Conservation (phyloP, 108 stramenopile genomes). For the Fistulifera pelliculosa region DNA sequence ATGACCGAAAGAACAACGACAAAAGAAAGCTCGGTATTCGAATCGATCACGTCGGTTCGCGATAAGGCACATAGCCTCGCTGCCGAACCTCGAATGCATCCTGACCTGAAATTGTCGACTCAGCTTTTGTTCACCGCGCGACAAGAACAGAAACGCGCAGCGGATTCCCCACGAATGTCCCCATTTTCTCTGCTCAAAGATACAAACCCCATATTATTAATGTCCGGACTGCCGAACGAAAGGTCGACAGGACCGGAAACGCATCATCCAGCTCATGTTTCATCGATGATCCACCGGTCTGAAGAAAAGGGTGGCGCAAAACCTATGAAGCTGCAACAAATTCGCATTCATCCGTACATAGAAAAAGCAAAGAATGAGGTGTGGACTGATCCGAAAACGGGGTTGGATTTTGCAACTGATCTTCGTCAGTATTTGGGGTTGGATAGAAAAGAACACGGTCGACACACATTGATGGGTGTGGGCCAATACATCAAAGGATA, state of each 20-base stretch:
- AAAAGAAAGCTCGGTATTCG: background rate
- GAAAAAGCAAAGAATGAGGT: constrained; percentile 52
- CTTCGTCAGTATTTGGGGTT: constrained; percentile 59
- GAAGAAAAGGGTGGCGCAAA: background rate
- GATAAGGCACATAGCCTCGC: constrained; percentile 4
- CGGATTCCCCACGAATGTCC: background rate
- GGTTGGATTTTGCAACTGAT: constrained; percentile 65
- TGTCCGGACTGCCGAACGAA: background rate
- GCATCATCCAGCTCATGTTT: constrained; percentile 1
- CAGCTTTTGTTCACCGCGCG: constrained; percentile 9
- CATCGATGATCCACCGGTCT: background rate
- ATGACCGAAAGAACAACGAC: background rate
- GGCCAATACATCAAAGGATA: constrained; percentile 63
- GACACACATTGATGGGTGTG: constrained; percentile 77
- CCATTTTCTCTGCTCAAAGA: constrained; percentile 9
- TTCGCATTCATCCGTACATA: constrained; percentile 72
- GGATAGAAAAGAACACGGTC: constrained; percentile 57
- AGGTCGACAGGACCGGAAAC: constrained; percentile 6
- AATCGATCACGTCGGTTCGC: background rate
- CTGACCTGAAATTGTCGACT: constrained; percentile 5
- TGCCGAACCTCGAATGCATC: constrained; percentile 1
- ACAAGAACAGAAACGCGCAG: background rate
- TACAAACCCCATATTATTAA: constrained; percentile 31
- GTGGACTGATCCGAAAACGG: constrained; percentile 67
- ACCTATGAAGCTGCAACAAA: constrained; percentile 20